Conservation (phyloP, 345 rosid genomes). For the thale cress (Arabidopsis thaliana) region TAIR10.1 NC_003075.7:9672001-9672500, state of each 20-base stretch:
- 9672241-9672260: conserved; percentile 46
- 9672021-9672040: conserved; percentile 34
- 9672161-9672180: conserved; percentile 53
- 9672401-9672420: conserved; percentile 62
- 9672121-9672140: conserved; percentile 58
- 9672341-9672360: conserved; percentile 89
- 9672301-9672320: conserved; percentile 47
- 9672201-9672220: conserved; percentile 63
- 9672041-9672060: conserved; percentile 59
- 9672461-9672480: conserved; percentile 50
- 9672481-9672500: conserved; percentile 64
- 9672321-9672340: conserved; percentile 52
- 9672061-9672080: conserved; percentile 66
- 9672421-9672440: conserved; percentile 66
- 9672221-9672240: conserved; percentile 54
- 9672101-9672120: conserved; percentile 41
- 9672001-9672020: conserved; percentile 63
- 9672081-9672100: conserved; percentile 73
- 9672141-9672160: conserved; percentile 45
- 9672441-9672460: conserved; percentile 54
- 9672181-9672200: conserved; percentile 65
- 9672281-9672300: conserved; percentile 39
- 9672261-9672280: conserved; percentile 24
- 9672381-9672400: conserved; percentile 62
- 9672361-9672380: conserved; percentile 59